Evolutionary conservation across 352 stramenopile species (phyloP).

Genomic region (Phytophthora tentaculata): DNA sequence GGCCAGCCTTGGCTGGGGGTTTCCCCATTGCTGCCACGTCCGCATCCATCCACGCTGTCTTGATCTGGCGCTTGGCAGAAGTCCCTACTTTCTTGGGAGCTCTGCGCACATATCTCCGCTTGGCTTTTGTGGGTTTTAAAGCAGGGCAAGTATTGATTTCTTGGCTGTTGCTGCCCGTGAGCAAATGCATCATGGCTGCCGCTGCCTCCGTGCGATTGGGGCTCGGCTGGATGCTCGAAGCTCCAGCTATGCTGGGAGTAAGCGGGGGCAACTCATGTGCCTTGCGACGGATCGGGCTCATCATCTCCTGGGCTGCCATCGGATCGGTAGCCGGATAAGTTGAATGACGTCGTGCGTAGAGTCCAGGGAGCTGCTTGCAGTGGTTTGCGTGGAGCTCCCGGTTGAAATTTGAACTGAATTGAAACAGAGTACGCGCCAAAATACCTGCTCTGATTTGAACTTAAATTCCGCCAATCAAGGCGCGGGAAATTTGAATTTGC

Average conservation of each 20-base stretch:
- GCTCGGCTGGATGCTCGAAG: constrained; percentile 65
- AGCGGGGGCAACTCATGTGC: constrained; percentile 18
- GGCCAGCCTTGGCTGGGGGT: constrained; percentile 4
- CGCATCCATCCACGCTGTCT: constrained; percentile 37
- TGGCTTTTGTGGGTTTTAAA: constrained; percentile 45
- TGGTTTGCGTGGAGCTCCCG: constrained; percentile 5
- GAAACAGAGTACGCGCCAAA: constrained; percentile 20
- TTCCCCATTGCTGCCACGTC: constrained; percentile 13
- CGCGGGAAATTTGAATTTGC: constrained; percentile 32
- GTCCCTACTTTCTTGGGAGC: constrained; percentile 58
- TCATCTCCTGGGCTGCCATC: constrained; percentile 46
- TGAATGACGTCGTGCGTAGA: constrained; percentile 10
- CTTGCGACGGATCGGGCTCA: constrained; percentile 48
- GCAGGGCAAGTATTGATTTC: constrained; percentile 14
- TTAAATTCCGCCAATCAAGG: constrained; percentile 44
- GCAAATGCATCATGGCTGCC: constrained; percentile 81
- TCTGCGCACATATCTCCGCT: constrained; percentile 72
- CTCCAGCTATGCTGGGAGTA: constrained; percentile 30
- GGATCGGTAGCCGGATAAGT: not conserved
- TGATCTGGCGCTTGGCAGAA: constrained; percentile 41
- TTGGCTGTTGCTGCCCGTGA: constrained; percentile 37
- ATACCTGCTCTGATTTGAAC: constrained; percentile 15
- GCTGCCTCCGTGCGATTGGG: constrained; percentile 81
- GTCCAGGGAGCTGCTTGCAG: constrained; percentile 14
- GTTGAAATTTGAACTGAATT: constrained; percentile 17